Evolutionary conservation across 108 stramenopile genomes (phyloP), one percentile per base, ranked within the genome.

Genomic region (Nannochloropsis salina): DNA sequence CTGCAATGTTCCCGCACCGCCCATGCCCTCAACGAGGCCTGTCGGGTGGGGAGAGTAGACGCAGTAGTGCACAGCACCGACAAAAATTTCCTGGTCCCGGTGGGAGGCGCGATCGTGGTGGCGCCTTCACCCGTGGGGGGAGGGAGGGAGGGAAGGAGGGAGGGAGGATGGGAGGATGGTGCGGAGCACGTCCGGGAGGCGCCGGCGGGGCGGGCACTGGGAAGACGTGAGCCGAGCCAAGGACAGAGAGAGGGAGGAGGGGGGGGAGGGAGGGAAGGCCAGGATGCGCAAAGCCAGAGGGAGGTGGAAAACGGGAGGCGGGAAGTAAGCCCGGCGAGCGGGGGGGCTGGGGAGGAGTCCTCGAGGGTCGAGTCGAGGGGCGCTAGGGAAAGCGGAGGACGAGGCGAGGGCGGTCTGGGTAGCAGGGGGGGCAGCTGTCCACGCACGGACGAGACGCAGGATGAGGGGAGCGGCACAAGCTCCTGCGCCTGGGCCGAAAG

Each of bases 1-100:
- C 90, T 98, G 22, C 98, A 99, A 90, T 98, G 97, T 85, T 47
- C 80, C 44, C 80, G 31, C 44, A 92, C 86, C 3, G 86, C 80
- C 40, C 86, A 88, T 6, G 61, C 44, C 15, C 43, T 93, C 83
- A 88, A 92, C 80, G 85, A 87, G 85, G 95, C 95, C 12, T 95
- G 93, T 81, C 92, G 92, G 3, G 91, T 96, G n/a, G 96, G 96
- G 9, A 92, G 95, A 31, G 99, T 99, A 3, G 98, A 99, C 93
- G 95, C 95, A 81, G 92, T 99, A 41, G 95, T 99, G 18, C 96
- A 95, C 85, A 96, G 95, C 41, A 97, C 97, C 0, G 99, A 99
- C 90, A 99, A 99, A 91, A 99, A 99, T 86, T 98, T 99, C 92
- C 83, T 98, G 85, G 98, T 99, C 11, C 99, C 99, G 6, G 97